Evolutionary conservation across 768 basidiomycete species (phyloP).

Genomic region (Kwoniella sp.): DNA sequence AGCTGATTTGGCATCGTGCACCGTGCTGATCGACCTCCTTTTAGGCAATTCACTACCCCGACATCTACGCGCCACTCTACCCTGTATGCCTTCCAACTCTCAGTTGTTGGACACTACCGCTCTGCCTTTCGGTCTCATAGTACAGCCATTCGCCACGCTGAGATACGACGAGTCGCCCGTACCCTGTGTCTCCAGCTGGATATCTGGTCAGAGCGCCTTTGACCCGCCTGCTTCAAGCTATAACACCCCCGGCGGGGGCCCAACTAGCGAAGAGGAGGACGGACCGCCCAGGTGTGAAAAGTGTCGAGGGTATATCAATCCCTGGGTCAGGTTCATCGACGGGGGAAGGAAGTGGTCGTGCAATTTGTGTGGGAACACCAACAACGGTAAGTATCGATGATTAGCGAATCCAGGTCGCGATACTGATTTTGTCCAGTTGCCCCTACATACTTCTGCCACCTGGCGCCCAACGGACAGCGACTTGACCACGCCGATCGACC

Average conservation of each 20-base stretch:
- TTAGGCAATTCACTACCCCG: conserved; percentile 85
- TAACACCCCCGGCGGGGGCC: no score
- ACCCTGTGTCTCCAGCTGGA: conserved; percentile 64
- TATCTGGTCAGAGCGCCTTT: conserved; percentile 32
- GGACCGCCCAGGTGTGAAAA: conserved; percentile 80
- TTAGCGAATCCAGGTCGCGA: background rate
- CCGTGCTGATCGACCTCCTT: no score
- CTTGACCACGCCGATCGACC: conserved; percentile 75
- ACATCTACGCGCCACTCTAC: conserved; percentile 81
- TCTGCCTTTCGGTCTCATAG: conserved; percentile 74
- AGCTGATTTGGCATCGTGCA: background rate
- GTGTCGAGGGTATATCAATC: conserved; percentile 88
- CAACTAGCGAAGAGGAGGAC: conserved; percentile 53
- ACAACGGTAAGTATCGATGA: conserved; percentile 63
- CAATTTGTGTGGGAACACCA: conserved; percentile 79
- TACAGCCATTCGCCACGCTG: conserved; percentile 84
- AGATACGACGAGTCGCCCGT: conserved; percentile 67
- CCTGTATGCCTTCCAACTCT: conserved; percentile 76
- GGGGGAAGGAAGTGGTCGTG: conserved; percentile 86
- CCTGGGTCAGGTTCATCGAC: conserved; percentile 80
- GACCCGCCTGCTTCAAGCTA: conserved; percentile 8
- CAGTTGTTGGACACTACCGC: conserved; percentile 74
- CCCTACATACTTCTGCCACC: conserved; percentile 74
- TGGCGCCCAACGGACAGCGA: conserved; percentile 71
- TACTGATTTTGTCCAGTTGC: conserved; percentile 56